These are phyloP conservation scores for Penicillium desertorum DNA, from an alignment of 495 filamentous ascomycete species.

Conservation along the genomic window DNA sequence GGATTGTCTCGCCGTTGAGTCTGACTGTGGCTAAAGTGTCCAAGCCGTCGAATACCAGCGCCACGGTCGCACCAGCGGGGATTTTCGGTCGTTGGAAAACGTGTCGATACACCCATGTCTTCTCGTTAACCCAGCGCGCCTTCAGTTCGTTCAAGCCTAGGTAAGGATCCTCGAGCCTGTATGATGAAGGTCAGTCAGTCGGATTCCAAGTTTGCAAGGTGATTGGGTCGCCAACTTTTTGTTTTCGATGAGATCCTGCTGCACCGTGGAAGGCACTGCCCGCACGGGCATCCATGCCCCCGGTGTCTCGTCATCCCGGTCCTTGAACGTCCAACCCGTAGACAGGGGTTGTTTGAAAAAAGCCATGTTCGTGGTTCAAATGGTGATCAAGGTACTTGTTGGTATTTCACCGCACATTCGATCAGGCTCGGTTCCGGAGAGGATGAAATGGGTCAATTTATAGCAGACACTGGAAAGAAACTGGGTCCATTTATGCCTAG, in stretches of 20 bases:
- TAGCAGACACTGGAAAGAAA: background rate
- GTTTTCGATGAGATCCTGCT: conserved; percentile 16
- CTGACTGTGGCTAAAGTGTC: conserved; percentile 80
- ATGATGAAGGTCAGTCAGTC: background rate
- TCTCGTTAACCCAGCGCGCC: conserved; percentile 82
- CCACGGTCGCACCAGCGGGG: conserved; percentile 40
- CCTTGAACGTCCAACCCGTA: conserved; percentile 9
- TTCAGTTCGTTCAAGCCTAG: conserved; percentile 75
- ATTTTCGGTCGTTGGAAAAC: conserved; percentile 53
- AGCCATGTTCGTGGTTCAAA: conserved; percentile 1
- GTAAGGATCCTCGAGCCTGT: conserved; percentile 55
- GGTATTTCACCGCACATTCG: background rate
- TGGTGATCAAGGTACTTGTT: background rate
- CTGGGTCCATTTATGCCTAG: background rate
- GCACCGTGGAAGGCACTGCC: conserved; percentile 11
- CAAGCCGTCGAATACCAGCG: conserved; percentile 75
- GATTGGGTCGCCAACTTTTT: background rate
- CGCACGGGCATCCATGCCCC: conserved; percentile 10
- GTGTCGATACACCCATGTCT: conserved; percentile 71
- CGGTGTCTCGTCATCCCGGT: conserved; percentile 3
- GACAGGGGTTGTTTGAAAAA: conserved; percentile 8
- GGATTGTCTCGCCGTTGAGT: conserved; percentile 66
- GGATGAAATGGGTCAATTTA: background rate
- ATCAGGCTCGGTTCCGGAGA: background rate
- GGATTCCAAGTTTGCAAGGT: background rate